phyloP scores from a whole-genome alignment of 352 stramenopile genomes.

The Pythium insidiosum region DNA sequence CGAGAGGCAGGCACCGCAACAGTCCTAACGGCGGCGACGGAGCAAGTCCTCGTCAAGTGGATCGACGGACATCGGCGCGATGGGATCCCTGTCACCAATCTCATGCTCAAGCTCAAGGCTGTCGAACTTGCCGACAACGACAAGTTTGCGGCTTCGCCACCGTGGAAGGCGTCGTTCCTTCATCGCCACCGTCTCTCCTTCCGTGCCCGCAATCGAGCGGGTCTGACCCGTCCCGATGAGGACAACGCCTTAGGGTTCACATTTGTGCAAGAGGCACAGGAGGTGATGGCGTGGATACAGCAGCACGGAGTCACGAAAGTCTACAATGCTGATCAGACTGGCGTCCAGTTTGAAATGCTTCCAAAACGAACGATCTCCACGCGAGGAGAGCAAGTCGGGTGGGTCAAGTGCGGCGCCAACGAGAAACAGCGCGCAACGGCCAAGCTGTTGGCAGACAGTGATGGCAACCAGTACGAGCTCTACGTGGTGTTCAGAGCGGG shows the following conservation, averaged over 20 bases:
- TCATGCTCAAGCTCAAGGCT: constrained; percentile 5
- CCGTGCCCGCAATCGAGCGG: constrained; percentile 1
- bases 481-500: constrained; percentile 21
- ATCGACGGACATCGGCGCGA: constrained; percentile 3
- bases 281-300: not conserved
- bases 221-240: not conserved
- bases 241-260: not conserved
- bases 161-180: constrained; percentile 3
- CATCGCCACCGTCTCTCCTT: constrained; percentile 4
- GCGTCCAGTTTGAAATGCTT: constrained; percentile 9
- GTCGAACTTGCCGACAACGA: not conserved
- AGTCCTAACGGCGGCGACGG: not conserved
- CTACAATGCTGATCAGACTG: constrained; percentile 9
- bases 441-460: constrained; percentile 17
- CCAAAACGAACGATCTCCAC: constrained; percentile 6
- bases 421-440: constrained; percentile 21
- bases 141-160: not conserved
- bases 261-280: not conserved
- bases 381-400: constrained; percentile 1
- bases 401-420: constrained; percentile 11
- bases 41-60: constrained; percentile 2
- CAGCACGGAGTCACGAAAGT: not conserved
- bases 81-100: constrained; percentile 2
- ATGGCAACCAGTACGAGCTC: constrained; percentile 16
- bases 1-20: not conserved